Base-by-base conservation (phyloP, 805 yeast species). In the Monosporozyma siamensis region DNA sequence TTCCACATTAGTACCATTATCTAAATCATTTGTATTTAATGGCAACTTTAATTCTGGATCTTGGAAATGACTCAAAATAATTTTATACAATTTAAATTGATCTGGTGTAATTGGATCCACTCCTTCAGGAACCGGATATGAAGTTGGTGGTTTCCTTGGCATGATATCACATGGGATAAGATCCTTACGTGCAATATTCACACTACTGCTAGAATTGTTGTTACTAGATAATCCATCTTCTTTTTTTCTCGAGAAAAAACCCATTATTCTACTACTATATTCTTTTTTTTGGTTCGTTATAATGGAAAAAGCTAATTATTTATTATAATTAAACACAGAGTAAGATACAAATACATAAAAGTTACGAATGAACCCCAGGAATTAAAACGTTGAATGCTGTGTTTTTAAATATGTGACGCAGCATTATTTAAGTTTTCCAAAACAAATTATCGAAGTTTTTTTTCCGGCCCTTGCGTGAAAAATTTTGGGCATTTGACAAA, bases 11-110 rank as follows among this genome's bases (percentile, higher is more conserved):
- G 44, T 25, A 10, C 30, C 35, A 18, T 61, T 62, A 25, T 65
- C 59, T 43, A 59, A 61, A 40, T 72, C 72, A 37, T 67, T 66
- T 17, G 66, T 63, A 41, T 52, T 47, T 7, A 48, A 39, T 3
- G 59, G 54, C 18, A 60, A 34, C 29, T 44, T 40, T 27, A 58
- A 43, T 2, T 45, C 29, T 5, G 48, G 44, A 37, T 53, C 50
- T 22, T 47, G 50, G 31, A 60, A 53, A 42, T 53, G 47, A 1
- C 24, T 11, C 12, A 56, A 40, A 7, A 61, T 40, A 3, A 31
- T 23, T 6, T 48, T 44, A 39, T 59, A 61, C 15, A 38, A 23
- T 8, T 41, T 38, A 20, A 41, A 41, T 43, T 58, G 53, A 8
- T 50, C 50, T 3, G 44, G 31, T 1, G 50, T 49, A 4, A 61